These are phyloP conservation scores for Hyphodiscus sp. DNA, from an alignment of 2,329 filamentous ascomycete species.

Conservation along the genomic window DNA sequence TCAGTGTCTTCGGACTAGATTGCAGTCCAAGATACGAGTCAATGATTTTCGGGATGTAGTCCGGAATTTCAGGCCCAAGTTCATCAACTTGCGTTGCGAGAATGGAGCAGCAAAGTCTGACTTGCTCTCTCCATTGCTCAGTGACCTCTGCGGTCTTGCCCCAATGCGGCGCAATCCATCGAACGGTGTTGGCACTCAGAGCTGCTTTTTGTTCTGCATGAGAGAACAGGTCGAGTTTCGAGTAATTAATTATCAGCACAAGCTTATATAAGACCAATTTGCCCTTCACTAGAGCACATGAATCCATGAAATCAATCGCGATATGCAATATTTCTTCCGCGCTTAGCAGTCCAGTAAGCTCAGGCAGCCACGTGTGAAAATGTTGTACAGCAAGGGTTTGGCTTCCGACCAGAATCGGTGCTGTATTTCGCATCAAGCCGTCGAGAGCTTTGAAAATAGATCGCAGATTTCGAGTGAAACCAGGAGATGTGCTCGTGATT, in stretches of 20 bases:
- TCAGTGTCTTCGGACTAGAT: conserved; percentile 43
- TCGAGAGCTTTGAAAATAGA: conserved; percentile 88
- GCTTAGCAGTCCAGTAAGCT: conserved; percentile 68
- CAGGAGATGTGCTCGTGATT: conserved; percentile 65
- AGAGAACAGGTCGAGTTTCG: conserved; percentile 73
- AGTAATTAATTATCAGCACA: conserved; percentile 87
- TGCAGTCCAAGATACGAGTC: conserved; percentile 80
- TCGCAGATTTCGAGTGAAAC: conserved; percentile 76
- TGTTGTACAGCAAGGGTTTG: conserved; percentile 95
- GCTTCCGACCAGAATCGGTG: conserved; percentile 82
- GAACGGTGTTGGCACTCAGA: conserved; percentile 72
- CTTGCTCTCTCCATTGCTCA: conserved; percentile 86
- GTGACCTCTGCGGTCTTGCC: conserved; percentile 66
- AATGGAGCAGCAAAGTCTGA: conserved; percentile 88
- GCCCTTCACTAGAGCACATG: conserved; percentile 79
- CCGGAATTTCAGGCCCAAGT: conserved; percentile 73
- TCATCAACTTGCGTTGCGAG: conserved; percentile 78
- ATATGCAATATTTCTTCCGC: conserved; percentile 85
- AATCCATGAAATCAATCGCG: conserved; percentile 89
- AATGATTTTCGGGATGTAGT: conserved; percentile 85
- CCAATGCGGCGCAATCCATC: conserved; percentile 94
- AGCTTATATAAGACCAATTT: conserved; percentile 90
- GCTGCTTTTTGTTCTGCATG: conserved; percentile 68
- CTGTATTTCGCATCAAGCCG: conserved; percentile 78
- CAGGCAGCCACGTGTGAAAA: conserved; percentile 95